phyloP scores from a whole-genome alignment of 805 yeast species.

The Wickerhamiella kazuoi region DNA sequence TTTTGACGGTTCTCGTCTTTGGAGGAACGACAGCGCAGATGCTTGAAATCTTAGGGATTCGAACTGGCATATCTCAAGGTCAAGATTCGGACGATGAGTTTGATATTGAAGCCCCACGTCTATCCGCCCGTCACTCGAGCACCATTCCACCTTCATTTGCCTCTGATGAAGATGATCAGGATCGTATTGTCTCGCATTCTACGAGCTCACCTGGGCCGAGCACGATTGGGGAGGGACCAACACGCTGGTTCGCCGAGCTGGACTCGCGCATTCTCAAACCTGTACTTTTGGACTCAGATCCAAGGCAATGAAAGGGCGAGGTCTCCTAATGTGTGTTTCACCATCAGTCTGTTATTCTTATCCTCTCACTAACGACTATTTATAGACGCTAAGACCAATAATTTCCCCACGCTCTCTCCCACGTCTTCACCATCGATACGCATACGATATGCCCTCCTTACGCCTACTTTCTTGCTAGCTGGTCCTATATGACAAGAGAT shows the following conservation, averaged over 20 bases:
- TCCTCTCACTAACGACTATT: too few species aligned
- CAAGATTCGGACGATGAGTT: constrained; percentile 84
- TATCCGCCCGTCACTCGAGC: constrained; percentile 1
- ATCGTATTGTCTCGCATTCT: background rate
- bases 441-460: too few species aligned
- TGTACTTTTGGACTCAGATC: constrained; percentile 48
- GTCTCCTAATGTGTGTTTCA: too few species aligned
- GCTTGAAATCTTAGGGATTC: constrained; percentile 87
- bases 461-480: too few species aligned
- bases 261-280: constrained; percentile 92
- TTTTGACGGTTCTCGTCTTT: constrained; percentile 81
- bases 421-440: too few species aligned
- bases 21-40: constrained; percentile 98
- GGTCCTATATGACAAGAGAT: too few species aligned
- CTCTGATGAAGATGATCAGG: constrained; percentile 5
- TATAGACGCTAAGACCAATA: too few species aligned
- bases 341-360: too few species aligned
- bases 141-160: constrained; percentile 10
- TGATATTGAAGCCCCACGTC: constrained; percentile 49
- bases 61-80: constrained; percentile 77
- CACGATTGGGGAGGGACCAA: constrained; percentile 1
- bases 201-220: constrained; percentile 3
- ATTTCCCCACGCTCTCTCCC: too few species aligned
- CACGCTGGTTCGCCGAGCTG: constrained; percentile 68
- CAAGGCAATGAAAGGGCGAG: too few species aligned